phyloP scores from a whole-genome alignment of 2,329 filamentous ascomycete genomes.

The Aureobasidium sp. region DNA sequence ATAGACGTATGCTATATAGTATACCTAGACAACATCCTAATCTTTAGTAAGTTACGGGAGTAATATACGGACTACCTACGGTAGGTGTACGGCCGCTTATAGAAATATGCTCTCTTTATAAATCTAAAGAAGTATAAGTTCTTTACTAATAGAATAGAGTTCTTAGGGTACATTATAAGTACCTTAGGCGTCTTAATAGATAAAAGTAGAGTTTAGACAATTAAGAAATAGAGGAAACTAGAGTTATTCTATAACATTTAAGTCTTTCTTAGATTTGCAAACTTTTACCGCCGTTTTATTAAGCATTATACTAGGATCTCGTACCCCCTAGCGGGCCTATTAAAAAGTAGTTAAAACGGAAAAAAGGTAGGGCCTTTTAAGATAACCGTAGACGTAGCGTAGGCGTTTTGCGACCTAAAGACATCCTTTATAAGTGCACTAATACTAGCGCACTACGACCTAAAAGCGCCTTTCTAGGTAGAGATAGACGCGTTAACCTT shows the following conservation, averaged over 20 bases:
- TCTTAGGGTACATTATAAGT: slow-evolving; percentile 18
- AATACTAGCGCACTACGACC: slow-evolving; percentile 15
- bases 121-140: slow-evolving; percentile 19
- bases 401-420: slow-evolving; percentile 14
- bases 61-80: not conserved
- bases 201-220: not conserved
- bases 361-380: not conserved
- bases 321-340: not conserved
- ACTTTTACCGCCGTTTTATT: slow-evolving; percentile 17
- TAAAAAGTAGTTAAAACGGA: not conserved
- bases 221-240: not conserved
- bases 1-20: slow-evolving; percentile 21
- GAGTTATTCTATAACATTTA: slow-evolving; percentile 5
- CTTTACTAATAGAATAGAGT: slow-evolving; percentile 16
- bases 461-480: not conserved
- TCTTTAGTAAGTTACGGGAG: slow-evolving; percentile 20
- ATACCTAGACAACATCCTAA: slow-evolving; percentile 30
- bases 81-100: not conserved
- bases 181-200: slow-evolving; percentile 4
- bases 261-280: slow-evolving; percentile 13
- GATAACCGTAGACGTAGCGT: not conserved
- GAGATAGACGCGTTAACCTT: slow-evolving; percentile 14
- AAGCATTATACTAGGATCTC: not conserved
- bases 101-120: slow-evolving; percentile 10
- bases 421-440: slow-evolving; percentile 10